Conservation (phyloP, 495 filamentous ascomycete genomes). For the Cudoniella acicularis region DNA sequence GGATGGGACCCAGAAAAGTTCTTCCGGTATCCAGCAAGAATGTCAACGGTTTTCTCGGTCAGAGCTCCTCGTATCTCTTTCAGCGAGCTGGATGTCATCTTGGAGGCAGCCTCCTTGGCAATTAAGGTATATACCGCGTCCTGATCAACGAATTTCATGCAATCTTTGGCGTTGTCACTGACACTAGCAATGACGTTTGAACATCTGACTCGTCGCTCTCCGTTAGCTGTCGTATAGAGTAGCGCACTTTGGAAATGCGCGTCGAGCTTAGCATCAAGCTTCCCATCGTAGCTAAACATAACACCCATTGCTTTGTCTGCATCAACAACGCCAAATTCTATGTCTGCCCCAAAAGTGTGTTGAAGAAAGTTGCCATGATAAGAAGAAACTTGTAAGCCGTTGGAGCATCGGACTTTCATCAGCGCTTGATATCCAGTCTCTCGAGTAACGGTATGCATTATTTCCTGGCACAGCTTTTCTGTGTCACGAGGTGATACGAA, state of each 20-base stretch:
- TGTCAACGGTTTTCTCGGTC: conserved; percentile 91
- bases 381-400: conserved; percentile 86
- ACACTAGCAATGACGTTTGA: conserved; percentile 91
- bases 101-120: conserved; percentile 86
- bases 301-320: conserved; percentile 91
- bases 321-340: conserved; percentile 91
- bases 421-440: conserved; percentile 95
- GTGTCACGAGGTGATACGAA: conserved; percentile 85
- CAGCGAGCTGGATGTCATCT: conserved; percentile 72
- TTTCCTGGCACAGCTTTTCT: conserved; percentile 77
- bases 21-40: conserved; percentile 90
- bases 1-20: conserved; percentile 82
- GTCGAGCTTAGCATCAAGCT: conserved; percentile 91
- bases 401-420: conserved; percentile 98
- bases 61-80: conserved; percentile 84
- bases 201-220: conserved; percentile 88
- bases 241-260: conserved; percentile 97
- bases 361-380: conserved; percentile 97
- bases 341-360: conserved; percentile 88
- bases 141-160: conserved; percentile 90
- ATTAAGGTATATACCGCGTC: conserved; percentile 85
- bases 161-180: conserved; percentile 75
- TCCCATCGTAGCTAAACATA: conserved; percentile 94
- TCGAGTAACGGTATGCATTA: conserved; percentile 81
- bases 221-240: conserved; percentile 87